phyloP scores from a whole-genome alignment of 352 stramenopile species.

The Phytophthora constricta region DNA sequence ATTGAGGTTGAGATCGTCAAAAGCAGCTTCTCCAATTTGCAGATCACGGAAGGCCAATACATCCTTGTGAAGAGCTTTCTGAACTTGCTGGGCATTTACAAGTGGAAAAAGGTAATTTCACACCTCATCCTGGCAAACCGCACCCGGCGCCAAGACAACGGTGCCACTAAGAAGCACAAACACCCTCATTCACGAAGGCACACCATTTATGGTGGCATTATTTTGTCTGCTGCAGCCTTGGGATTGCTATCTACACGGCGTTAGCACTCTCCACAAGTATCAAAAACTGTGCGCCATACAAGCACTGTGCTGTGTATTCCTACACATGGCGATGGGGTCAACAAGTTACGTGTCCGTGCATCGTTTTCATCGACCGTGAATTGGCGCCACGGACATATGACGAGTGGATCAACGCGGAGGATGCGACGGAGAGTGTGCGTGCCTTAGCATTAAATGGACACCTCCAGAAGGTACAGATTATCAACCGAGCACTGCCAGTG shows the following conservation, averaged over 20 bases:
- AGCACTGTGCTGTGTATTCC: constrained; percentile 46
- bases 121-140: constrained; percentile 41
- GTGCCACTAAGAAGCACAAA: neutral
- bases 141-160: constrained; percentile 22
- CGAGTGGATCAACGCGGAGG: constrained; percentile 42
- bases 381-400: constrained; percentile 31
- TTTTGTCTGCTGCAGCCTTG: constrained; percentile 51
- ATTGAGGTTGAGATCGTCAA: constrained; percentile 45
- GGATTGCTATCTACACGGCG: constrained; percentile 40
- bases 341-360: constrained; percentile 37
- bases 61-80: constrained; percentile 50
- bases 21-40: constrained; percentile 40
- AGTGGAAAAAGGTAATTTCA: constrained; percentile 53
- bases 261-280: constrained; percentile 36
- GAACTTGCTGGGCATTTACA: constrained; percentile 53
- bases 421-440: constrained; percentile 39
- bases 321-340: constrained; percentile 44
- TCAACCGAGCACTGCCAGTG: constrained; percentile 42
- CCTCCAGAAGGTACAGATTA: constrained; percentile 48
- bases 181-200: constrained; percentile 37
- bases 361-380: constrained; percentile 45
- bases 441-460: constrained; percentile 34
- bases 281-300: constrained; percentile 34
- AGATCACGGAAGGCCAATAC: constrained; percentile 39
- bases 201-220: constrained; percentile 35